Percentiles rank a stretch among this genome's conserved stretches.
Evolutionary conservation across 805 yeast genomes (phyloP).

Genomic region (Candida vartiovaarae): DNA sequence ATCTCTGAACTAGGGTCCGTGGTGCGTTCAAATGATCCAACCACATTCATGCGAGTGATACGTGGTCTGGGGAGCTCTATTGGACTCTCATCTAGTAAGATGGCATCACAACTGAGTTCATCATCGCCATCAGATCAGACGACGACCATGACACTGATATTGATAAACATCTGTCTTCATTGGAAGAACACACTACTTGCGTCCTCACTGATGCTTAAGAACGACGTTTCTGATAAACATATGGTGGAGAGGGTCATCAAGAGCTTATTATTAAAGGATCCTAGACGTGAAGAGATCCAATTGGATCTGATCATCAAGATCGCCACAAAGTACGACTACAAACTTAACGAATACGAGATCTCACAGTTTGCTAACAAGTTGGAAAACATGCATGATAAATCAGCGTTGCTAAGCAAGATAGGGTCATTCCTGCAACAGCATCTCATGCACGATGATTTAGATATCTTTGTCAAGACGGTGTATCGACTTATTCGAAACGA

Average conservation of each 20-base stretch:
- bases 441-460: slow-evolving; percentile 3
- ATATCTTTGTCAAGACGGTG: slow-evolving; percentile 1
- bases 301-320: slow-evolving; percentile 15
- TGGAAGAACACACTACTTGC: slow-evolving; percentile 10
- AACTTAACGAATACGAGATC: slow-evolving; percentile 11
- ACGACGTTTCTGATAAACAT: background rate
- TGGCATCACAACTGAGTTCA: slow-evolving; percentile 2
- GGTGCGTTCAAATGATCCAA: background rate
- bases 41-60: background rate
- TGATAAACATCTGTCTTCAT: slow-evolving; percentile 5
- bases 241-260: slow-evolving; percentile 4
- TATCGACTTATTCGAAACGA: slow-evolving; percentile 14
- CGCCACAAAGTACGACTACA: slow-evolving; percentile 4
- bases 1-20: background rate
- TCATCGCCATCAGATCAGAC: background rate
- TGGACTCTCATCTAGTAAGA: slow-evolving; percentile 3
- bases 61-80: background rate
- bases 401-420: slow-evolving; percentile 3
- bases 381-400: slow-evolving; percentile 2
- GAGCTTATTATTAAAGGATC: slow-evolving; percentile 13
- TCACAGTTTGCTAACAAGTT: slow-evolving; percentile 11
- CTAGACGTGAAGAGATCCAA: slow-evolving; percentile 15
- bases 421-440: slow-evolving; percentile 8
- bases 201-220: slow-evolving; percentile 5
- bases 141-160: slow-evolving; percentile 2